Base-by-base conservation (phyloP, 352 stramenopile genomes). In the Pythium rishiriense region DNA sequence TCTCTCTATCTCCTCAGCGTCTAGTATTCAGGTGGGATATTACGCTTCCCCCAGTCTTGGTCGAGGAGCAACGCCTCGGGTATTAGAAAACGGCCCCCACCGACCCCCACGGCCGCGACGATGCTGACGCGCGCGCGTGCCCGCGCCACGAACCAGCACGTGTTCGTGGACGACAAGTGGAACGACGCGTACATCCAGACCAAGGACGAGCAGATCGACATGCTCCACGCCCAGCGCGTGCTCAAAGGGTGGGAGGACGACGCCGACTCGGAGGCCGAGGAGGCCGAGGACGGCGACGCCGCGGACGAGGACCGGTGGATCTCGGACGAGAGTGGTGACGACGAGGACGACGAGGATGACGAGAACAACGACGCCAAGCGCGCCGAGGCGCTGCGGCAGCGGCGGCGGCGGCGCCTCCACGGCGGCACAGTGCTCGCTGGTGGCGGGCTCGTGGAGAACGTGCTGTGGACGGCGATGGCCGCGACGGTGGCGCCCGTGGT, bases 141-240 rank as follows among this genome's bases (percentile, higher is more conserved):
- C n/a, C 74, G 74, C 48, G 81, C 72, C 39, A 76, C 70, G 26
- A 89, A 89, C 47, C 74, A 83, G 72, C 81, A 80, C 25, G 77
- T 92, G 45, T 92, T 94, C 58, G 81, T 90, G 58, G 85, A 93
- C 64, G 83, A 94, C 53, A 76, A 87, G 64, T 94, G 85, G 85
- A 92, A 85, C 52, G 85, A 94, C 74, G 73, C 72, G 58, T 94
- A 90, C 68, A 91, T 94, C 58, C 74, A 86, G 68, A 78, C 80
- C 10, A 91, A 91, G 62, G 85, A 94, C 66, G 83, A 94, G 72
- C 76, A 92, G 77, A 91, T 94, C 61, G 85, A 91, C 60, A 82
- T 83, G 26, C 71, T 90, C 57, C 59, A 88, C 59, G 75, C 79
- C 39, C 69, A 74, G 49, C 70, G 79, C 58, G 60, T 72, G 47